Base-by-base conservation (phyloP, 1,284 basidiomycete species). In the Trametes polyzona region DNA sequence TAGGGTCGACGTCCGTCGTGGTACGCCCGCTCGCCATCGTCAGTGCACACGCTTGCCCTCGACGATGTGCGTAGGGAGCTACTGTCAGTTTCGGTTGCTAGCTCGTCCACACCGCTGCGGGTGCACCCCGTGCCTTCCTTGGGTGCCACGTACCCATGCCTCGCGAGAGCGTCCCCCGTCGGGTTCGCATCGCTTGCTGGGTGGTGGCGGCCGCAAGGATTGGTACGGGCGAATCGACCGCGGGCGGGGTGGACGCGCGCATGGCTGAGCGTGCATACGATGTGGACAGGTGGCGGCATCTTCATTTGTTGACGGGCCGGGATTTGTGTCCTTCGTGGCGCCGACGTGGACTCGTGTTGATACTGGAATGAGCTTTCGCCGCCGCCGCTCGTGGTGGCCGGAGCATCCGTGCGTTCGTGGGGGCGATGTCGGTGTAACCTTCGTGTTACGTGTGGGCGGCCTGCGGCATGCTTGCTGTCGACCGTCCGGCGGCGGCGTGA, bases 131-230 rank as follows among this genome's bases (percentile, higher is more conserved):
- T 61, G 33, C 59, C 54, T 32, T 61, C 57, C 59, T 47, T 61
- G 54, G 59, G 59, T 40, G 33, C 62, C 62, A 63, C 62, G 50
- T 52, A 63, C 62, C 56, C 54, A 55, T 57, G 59, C 54, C 58
- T 51, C 44, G 62, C 58, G 51, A 54, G 44, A 42, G 56, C 57
- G 41, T 47, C 16, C 48, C 56, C 59, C 23, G 12, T 63, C 21
- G 62, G 56, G 54, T 35, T 6, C 30, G 54, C 56, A 41, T 43
- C 60, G 56, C 52, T 36, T 52, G 62, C 57, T 61, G 65, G 61
- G 67, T 68, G 52, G 67, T 68, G 67, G 67, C 67, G 65, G 65
- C 64, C 65, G 67, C 67, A 68, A 68, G 67, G 67, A 68, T 67
- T 68, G 67, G 65, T 65, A 55, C 59, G 65, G 67, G 65, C 59